A percentile compares a stretch with the other conserved stretches of the same genome.
Conservation (phyloP, 192 early-diverging fungal genomes). For the Coemansia sp. region DNA sequence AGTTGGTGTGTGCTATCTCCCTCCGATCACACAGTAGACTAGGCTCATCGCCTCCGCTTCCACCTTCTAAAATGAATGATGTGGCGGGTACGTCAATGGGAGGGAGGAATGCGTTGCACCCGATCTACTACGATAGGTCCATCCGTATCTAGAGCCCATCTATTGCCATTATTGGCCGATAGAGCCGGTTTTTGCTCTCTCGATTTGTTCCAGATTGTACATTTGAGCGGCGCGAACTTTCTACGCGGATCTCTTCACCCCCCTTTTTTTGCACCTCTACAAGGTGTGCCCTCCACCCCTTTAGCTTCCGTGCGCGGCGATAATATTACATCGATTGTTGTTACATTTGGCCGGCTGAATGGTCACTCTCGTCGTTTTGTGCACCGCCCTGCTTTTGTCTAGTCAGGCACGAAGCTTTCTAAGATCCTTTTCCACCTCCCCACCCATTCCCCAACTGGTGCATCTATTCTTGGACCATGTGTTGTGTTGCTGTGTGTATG, state of each 20-base stretch:
- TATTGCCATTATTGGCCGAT: background rate
- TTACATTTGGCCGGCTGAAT: background rate
- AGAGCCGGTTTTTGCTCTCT: background rate
- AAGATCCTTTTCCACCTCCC: background rate
- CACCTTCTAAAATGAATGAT: background rate
- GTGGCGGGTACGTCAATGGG: background rate
- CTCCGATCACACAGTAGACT: background rate
- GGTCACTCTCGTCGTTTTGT: background rate
- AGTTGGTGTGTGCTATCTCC: background rate
- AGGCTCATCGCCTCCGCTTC: background rate
- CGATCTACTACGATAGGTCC: background rate
- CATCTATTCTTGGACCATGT: background rate
- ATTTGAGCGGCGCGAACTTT: background rate
- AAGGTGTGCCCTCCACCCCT: background rate
- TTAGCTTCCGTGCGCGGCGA: background rate
- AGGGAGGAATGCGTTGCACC: conserved; percentile 7
- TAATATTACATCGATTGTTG: background rate
- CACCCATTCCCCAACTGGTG: background rate
- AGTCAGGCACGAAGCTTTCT: background rate
- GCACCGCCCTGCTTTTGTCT: background rate
- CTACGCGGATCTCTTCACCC: background rate
- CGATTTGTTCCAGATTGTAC: background rate
- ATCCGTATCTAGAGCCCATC: background rate
- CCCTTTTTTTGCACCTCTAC: background rate
- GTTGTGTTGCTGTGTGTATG: background rate